Evolutionary conservation across 345 rosid genomes (phyloP).

Genomic region (Microthlaspi erraticum): DNA sequence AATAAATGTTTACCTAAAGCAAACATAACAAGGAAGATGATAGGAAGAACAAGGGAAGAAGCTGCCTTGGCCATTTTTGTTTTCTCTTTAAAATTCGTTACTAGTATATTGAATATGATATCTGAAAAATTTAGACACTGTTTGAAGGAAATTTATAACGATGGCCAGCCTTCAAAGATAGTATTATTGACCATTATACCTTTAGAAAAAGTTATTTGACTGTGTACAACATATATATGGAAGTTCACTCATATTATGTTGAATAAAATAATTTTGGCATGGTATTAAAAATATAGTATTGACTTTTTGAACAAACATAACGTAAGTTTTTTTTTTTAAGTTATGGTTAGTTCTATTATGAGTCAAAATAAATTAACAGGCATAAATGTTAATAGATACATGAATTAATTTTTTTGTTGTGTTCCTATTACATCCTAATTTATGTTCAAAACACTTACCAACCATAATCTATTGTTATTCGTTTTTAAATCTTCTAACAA

Average conservation of each 20-base stretch:
- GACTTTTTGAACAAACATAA: too few relatives aligned
- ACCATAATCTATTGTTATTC: too few relatives aligned
- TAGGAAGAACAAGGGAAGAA: not conserved
- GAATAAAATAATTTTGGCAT: not conserved
- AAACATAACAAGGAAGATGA: slow-evolving; percentile 22
- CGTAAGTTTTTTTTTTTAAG: too few relatives aligned
- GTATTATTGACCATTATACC: not conserved
- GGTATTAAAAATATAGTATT: too few relatives aligned
- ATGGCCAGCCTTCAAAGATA: not conserved
- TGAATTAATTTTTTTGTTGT: not conserved
- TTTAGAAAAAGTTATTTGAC: not conserved
- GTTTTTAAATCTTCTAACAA: too few relatives aligned
- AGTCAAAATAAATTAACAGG: too few relatives aligned
- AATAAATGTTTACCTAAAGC: not conserved
- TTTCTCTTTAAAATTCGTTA: not conserved
- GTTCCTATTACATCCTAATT: too few relatives aligned
- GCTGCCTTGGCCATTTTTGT: not conserved
- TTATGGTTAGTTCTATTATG: too few relatives aligned
- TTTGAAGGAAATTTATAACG: not conserved
- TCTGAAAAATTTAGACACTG: not conserved
- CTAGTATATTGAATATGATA: not conserved
- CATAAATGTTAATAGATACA: not conserved
- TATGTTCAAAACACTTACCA: too few relatives aligned
- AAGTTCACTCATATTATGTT: not conserved
- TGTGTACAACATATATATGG: not conserved